Evolutionary conservation across 2,329 filamentous ascomycete species (phyloP).

Genomic region (Phyllosticta ampelicida): DNA sequence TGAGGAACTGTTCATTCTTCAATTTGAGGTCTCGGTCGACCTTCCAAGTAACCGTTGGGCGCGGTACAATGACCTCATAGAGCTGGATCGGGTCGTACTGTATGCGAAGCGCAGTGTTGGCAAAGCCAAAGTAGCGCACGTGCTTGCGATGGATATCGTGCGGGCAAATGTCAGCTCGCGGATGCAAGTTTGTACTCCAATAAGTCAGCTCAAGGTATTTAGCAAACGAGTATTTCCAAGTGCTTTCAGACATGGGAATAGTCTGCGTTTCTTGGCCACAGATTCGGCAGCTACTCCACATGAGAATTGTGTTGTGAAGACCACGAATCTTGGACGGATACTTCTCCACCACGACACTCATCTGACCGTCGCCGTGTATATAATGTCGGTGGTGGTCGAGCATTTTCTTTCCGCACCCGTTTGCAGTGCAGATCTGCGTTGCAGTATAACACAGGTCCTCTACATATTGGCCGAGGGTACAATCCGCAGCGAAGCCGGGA

Average conservation of each 20-base stretch:
- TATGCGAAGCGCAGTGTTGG: constrained; percentile 74
- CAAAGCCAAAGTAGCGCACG: constrained; percentile 82
- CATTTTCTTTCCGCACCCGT: constrained; percentile 81
- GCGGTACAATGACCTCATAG: constrained; percentile 86
- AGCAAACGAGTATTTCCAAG: constrained; percentile 96
- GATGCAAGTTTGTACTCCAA: constrained; percentile 77
- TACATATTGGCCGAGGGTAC: constrained; percentile 87
- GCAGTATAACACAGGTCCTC: constrained; percentile 76
- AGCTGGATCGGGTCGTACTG: constrained; percentile 90
- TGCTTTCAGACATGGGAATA: constrained; percentile 82
- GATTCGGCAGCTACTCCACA: constrained; percentile 95
- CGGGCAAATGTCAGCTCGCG: constrained; percentile 64
- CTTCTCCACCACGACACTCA: constrained; percentile 81
- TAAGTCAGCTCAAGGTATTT: constrained; percentile 98
- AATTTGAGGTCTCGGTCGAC: constrained; percentile 86
- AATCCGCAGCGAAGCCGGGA: constrained; percentile 67
- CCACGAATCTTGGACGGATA: constrained; percentile 55
- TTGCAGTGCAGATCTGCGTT: constrained; percentile 65
- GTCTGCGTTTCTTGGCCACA: constrained; percentile 86
- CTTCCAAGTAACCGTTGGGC: constrained; percentile 90
- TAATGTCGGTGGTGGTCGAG: constrained; percentile 91
- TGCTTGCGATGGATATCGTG: constrained; percentile 92
- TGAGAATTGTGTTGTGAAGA: constrained; percentile 67
- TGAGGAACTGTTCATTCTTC: constrained; percentile 82
- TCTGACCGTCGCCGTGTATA: constrained; percentile 87